Evolutionary conservation across 2,329 filamentous ascomycete genomes (phyloP), one percentile per base, ranked within the genome.

Genomic region (Domatiomyces catenatus): DNA sequence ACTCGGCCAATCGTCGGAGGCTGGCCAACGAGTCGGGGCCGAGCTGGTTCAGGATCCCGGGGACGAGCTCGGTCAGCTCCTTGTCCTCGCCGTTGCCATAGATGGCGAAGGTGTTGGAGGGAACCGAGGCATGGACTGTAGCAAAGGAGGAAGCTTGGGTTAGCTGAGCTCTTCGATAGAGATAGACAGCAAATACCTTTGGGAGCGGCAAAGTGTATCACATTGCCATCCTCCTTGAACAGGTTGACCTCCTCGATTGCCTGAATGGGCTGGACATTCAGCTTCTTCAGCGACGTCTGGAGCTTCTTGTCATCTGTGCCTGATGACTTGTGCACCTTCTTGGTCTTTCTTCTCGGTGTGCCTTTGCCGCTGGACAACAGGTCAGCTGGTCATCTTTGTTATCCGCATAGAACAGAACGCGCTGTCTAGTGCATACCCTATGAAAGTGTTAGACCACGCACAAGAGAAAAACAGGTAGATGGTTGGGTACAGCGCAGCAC

Each of bases 171-270:
- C 12, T 8, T 15, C 44, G 32, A 24, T 42, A 24, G 7, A 24
- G 7, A 18, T 7, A 8, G 19, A 42, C n/a, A 20, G 43, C 32
- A 75, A 80, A 67, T 75, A 96, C 92, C 92, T 79, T 95, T 95
- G 63, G 92, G 92, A 66, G 86, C 86, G 64, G 87, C 84, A 71
- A 98, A 98, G 81, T 98, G 92, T 67, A 98, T 96, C 71, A 98
- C 92, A 72, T 98, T 98, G 72, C 92, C 92, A 70, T 98, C 92
- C 69, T 86, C 84, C 85, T 98, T 98, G 84, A 98, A 98, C 92
- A 98, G 98, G 84, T 98, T 98, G 71, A 98, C 92, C 79, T 98
- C 92, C 82, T 98, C 92, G 65, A 98, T 98, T 61, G 86, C 87
- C 77, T 94, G 89, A 74, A 98, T 96, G 66, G 92, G 92, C 81